Evolutionary conservation across 2,329 filamentous ascomycete genomes (phyloP).

Genomic region (Bipolaris zeicola): DNA sequence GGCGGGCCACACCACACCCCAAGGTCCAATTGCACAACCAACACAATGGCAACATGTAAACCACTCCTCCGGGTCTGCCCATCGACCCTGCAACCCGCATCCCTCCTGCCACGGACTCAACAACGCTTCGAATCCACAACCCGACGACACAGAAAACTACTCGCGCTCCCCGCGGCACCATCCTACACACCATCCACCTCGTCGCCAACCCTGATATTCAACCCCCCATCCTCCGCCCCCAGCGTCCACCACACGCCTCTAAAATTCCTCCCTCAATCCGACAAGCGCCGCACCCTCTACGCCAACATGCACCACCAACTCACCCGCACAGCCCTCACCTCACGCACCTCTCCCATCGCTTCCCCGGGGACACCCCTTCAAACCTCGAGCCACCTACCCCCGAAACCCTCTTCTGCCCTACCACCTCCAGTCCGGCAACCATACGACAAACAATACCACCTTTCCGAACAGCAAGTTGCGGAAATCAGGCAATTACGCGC

Average conservation of each 20-base stretch:
- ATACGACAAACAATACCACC: conserved; percentile 66
- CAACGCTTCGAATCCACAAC: conserved; percentile 52
- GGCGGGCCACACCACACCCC: conserved; percentile 15
- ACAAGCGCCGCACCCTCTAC: conserved; percentile 59
- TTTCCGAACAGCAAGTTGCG: conserved; percentile 61
- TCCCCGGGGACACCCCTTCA: conserved; percentile 37
- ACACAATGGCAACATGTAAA: conserved; percentile 44
- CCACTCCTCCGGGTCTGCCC: conserved; percentile 33
- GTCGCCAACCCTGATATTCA: conserved; percentile 57
- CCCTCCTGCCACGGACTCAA: conserved; percentile 37
- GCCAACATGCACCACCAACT: conserved; percentile 37
- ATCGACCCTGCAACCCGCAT: conserved; percentile 18
- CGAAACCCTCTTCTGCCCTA: conserved; percentile 40
- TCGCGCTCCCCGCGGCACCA: conserved; percentile 52
- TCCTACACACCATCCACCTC: conserved; percentile 46
- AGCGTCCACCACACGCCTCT: conserved; percentile 68
- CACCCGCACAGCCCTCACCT: conserved; percentile 27
- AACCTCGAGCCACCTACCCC: conserved; percentile 25
- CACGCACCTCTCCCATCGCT: conserved; percentile 31
- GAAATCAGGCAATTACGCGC: conserved; percentile 63
- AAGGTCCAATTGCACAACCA: conserved; percentile 35
- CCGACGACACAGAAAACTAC: conserved; percentile 54
- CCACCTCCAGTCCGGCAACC: conserved; percentile 57
- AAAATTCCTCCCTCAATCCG: conserved; percentile 66
- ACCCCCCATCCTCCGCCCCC: conserved; percentile 68